Evolutionary conservation across 2,329 filamentous ascomycete genomes (phyloP), one percentile per base, ranked within the genome.

Genomic region (Sclerotiophoma versabilis): DNA sequence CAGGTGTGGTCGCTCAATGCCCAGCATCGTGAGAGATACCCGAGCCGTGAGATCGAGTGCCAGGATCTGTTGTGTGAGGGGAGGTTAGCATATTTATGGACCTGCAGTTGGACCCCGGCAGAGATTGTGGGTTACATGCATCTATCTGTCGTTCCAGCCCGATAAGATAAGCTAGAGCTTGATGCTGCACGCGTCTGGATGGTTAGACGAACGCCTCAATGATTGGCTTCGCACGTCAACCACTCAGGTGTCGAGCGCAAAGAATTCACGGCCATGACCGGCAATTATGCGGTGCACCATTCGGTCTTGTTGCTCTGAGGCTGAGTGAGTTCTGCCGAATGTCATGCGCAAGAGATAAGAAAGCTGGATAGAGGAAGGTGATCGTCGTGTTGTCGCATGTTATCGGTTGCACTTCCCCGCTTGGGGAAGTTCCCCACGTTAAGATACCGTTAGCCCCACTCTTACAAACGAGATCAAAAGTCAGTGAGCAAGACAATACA

Each of bases 1-100:
- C 43, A 66, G 67, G 49, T 71, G 72, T 33, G 79, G 79, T 44
- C 68, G 66, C 47, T 71, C 62, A 47, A 79, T 69, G 32, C 61
- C 42, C 20, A 65, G 60, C 71, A 75, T 73, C 14, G n/a, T 57
- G 42, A 7, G n/a, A 9, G 19, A 26, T 26, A 25, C 11, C 6
- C 15, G n/a, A 8, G 22, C 15, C 11, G 26, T 3, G 11, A 8
- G 10, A 15, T 19, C 3, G n/a, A 17, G 1, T 17, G 15, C n/a
- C 15, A 29, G 8, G 12, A 17, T 14, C 6, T 8, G 10, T 41
- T 38, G 30, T 26, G 15, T 9, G 38, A 43, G 38, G 44, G 45
- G 27, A 15, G 2, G 1, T 6, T 11, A 23, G 14, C 26, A 49
- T 48, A 29, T 57, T 58, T 58, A 58, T 51, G 37, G 11, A 17